Evolutionary conservation across 768 basidiomycete species (phyloP), one percentile per base, ranked within the genome.

Genomic region (Pulveroboletus sp.): DNA sequence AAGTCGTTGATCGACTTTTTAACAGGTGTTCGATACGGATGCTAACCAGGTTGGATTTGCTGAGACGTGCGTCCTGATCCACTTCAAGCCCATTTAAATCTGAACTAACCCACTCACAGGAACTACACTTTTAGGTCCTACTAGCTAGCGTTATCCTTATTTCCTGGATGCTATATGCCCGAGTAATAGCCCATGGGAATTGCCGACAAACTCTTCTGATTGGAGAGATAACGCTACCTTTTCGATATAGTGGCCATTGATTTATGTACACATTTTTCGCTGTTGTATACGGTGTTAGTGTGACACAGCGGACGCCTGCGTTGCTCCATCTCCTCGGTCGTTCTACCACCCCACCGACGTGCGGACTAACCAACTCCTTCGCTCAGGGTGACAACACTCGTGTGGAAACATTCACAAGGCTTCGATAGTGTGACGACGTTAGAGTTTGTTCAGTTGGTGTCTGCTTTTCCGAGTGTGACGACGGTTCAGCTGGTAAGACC

Each of bases 21-120:
- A 36, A 6, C 26, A 62, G 62, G 53, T 62, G 3, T 64, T 64
- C 17, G 61, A 64, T 36, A 11, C 43, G 15, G 62, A 63, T 12
- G 48, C 48, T 0, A 47, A 50, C 8, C 58, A 48, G 2, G 40
- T 62, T 41, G 62, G 62, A n/a, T 61, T 61, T 43, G 65, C 46
- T 17, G 39, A 55, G 50, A 64, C 59, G 61, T 64, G 12, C 56
- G 61, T 58, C n/a, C 14, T 32, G 3, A 8, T 46, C 2, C 3
- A 2, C 38, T 17, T 35, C 31, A 12, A 27, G 21, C 37, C 5
- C 6, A 0, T 5, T 14, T 8, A 8, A 8, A 32, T 47, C 43
- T 56, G 41, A 55, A 8, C 24, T 6, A 14, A 18, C 18, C 11
- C 26, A 9, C 36, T 10, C 21, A 32, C 37, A 64, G 62, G 41